These are phyloP conservation scores for Saccharomycopsis vini DNA, from an alignment of 805 yeast species.

Conservation along the genomic window DNA sequence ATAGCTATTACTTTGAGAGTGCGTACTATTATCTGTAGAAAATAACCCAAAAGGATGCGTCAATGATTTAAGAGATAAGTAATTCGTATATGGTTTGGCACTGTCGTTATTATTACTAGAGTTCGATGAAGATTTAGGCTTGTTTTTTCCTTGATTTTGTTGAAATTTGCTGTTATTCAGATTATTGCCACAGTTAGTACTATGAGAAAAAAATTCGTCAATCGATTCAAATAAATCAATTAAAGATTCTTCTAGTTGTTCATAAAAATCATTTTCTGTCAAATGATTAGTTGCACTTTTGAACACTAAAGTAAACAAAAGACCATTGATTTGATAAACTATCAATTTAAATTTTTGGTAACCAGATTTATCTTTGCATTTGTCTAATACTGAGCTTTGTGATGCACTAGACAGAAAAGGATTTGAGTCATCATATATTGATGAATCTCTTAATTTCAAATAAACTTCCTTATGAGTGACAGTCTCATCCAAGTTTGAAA, in stretches of 20 bases:
- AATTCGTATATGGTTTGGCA: neutral
- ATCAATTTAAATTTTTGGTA: conserved; percentile 7
- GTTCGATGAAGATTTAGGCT: neutral
- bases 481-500: no score
- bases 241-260: conserved; percentile 16
- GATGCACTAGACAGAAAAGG: no score
- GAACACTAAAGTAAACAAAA: conserved; percentile 11
- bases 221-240: conserved; percentile 16
- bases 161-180: neutral
- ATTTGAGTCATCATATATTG: no score
- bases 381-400: neutral
- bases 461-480: no score
- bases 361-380: neutral
- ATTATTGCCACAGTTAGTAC: neutral
- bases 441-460: no score
- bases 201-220: conserved; percentile 12
- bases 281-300: conserved; percentile 14
- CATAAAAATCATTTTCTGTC: conserved; percentile 10
- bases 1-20: neutral
- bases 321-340: conserved; percentile 10
- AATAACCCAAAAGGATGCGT: conserved; percentile 17
- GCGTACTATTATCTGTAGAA: neutral
- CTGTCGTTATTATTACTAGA: neutral
- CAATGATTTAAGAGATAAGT: conserved; percentile 4
- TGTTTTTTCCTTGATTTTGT: neutral